Evolutionary conservation across 129 eudicot genomes (phyloP).

Genomic region (Flaveria bidentis): DNA sequence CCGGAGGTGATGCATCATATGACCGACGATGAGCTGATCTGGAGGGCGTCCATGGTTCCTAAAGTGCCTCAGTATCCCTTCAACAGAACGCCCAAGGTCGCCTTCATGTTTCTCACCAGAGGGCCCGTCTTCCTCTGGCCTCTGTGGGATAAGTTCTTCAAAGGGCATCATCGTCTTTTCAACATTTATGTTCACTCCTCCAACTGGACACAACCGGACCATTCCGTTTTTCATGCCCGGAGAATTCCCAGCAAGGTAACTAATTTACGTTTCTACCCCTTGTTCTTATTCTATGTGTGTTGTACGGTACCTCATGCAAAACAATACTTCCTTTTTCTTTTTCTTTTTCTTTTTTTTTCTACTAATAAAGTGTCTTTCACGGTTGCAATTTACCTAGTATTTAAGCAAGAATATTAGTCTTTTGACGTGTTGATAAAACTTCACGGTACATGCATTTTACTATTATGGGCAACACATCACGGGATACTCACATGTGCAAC

Average conservation of each 20-base stretch:
- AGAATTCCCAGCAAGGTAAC: constrained; percentile 72
- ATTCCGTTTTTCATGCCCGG: constrained; percentile 60
- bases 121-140: constrained; percentile 63
- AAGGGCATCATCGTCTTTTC: constrained; percentile 64
- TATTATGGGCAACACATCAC: no score
- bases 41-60: constrained; percentile 71
- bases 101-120: constrained; percentile 72
- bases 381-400: no score
- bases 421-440: no score
- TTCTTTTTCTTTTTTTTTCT: no score
- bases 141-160: constrained; percentile 73
- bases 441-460: no score
- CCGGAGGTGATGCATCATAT: constrained; percentile 42
- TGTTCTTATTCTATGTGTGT: no score
- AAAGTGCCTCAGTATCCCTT: constrained; percentile 45
- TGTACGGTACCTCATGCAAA: no score
- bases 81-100: constrained; percentile 52
- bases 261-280: constrained; percentile 30
- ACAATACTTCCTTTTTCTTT: no score
- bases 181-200: constrained; percentile 68
- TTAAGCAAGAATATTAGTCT: no score
- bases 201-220: constrained; percentile 41
- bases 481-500: no score
- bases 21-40: constrained; percentile 53
- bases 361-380: no score